Evolutionary conservation across 768 basidiomycete genomes (phyloP).

Genomic region (Boletales sp.): DNA sequence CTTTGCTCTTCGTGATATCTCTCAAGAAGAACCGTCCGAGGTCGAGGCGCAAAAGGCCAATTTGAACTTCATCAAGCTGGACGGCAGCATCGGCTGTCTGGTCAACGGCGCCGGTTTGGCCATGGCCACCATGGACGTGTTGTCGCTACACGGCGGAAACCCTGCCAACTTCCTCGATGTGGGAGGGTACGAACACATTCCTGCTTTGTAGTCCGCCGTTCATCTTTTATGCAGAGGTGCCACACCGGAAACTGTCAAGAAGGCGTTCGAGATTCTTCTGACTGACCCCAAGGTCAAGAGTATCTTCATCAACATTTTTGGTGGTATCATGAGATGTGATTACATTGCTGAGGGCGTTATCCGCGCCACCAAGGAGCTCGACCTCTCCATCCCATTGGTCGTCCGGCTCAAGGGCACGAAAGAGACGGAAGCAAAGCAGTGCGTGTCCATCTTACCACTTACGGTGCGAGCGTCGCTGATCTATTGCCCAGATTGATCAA

Average conservation of each 20-base stretch:
- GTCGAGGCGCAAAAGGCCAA: constrained; percentile 96
- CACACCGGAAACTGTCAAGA: constrained; percentile 99
- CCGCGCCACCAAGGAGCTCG: constrained; percentile 91
- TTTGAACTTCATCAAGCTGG: constrained; percentile 98
- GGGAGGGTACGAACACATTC: constrained; percentile 62
- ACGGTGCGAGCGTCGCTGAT: not conserved
- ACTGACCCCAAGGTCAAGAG: constrained; percentile 91
- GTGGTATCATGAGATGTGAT: constrained; percentile 99
- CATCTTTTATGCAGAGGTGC: constrained; percentile 63
- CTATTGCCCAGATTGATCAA: constrained; percentile 75
- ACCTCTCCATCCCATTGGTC: constrained; percentile 80
- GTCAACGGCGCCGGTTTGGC: constrained; percentile 98
- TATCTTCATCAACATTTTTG: constrained; percentile 98
- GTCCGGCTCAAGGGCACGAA: constrained; percentile 97
- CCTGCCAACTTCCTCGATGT: constrained; percentile 99
- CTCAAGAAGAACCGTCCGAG: constrained; percentile 96
- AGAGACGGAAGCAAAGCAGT: constrained; percentile 94
- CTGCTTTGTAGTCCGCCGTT: not conserved
- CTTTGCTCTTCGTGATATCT: constrained; percentile 83
- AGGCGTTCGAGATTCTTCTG: constrained; percentile 94
- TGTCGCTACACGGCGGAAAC: constrained; percentile 91
- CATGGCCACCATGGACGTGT: constrained; percentile 99
- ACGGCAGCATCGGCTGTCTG: constrained; percentile 94
- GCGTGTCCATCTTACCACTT: constrained; percentile 29
- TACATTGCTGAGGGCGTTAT: constrained; percentile 99